Conservation (phyloP, 23 red algal genomes). For the Gracilariopsis chorda region DNA sequence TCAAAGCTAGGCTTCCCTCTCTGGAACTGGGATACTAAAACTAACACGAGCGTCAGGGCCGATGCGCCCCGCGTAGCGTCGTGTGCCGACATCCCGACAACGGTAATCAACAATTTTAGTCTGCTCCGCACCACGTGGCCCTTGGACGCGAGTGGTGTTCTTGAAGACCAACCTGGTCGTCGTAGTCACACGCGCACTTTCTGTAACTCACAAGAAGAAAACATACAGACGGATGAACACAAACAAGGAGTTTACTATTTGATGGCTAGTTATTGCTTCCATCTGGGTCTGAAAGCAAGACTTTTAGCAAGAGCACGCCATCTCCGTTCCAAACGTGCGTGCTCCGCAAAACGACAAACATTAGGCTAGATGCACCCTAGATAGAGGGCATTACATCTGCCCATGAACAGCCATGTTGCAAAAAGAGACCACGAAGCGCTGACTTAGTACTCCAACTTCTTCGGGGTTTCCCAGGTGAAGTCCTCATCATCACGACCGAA, state of each 20-base stretch:
- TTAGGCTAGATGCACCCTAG: neutral
- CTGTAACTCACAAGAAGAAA: no score
- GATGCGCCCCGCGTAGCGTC: no score
- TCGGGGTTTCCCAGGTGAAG: constrained; percentile 99
- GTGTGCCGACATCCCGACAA: no score
- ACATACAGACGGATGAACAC: no score
- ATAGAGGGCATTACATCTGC: neutral
- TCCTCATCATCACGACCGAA: constrained; percentile 94
- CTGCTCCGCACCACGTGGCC: no score
- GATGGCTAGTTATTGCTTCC: constrained; percentile 7
- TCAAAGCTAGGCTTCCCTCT: no score
- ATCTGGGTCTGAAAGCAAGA: constrained; percentile 29
- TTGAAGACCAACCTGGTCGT: no score
- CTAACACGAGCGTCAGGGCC: no score
- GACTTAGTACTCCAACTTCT: constrained; percentile 80
- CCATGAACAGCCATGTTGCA: constrained; percentile 11
- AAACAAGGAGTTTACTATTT: neutral
- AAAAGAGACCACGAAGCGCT: neutral
- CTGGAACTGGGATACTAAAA: no score
- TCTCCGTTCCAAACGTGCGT: neutral
- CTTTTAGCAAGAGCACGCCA: constrained; percentile 38
- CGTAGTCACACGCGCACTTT: no score
- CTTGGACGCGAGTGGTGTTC: no score
- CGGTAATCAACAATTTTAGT: no score
- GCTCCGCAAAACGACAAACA: constrained; percentile 69